Conservation (phyloP, 2,329 filamentous ascomycete species). For the Neobulgaria alba region DNA sequence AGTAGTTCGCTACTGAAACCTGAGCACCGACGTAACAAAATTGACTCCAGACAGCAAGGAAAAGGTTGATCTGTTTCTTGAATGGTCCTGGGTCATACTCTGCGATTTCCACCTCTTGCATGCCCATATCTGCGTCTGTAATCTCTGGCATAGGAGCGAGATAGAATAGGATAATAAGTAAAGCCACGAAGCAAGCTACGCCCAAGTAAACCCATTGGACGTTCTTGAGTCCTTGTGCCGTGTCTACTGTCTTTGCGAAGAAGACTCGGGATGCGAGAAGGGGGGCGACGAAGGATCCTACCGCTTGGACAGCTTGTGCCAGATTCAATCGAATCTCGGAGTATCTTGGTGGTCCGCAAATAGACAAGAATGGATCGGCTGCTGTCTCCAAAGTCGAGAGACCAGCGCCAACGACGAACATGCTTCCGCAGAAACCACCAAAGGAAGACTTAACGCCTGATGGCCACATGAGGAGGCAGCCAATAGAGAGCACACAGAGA, state of each 20-base stretch:
- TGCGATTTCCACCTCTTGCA: slow-evolving; percentile 41
- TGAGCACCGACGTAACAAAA: slow-evolving; percentile 75
- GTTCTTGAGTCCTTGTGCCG: slow-evolving; percentile 35
- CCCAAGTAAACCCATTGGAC: slow-evolving; percentile 69
- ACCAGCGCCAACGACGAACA: slow-evolving; percentile 68
- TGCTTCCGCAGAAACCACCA: slow-evolving; percentile 61
- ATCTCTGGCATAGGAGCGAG: slow-evolving; percentile 62
- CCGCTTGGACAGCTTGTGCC: slow-evolving; percentile 68
- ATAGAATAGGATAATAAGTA: slow-evolving; percentile 54
- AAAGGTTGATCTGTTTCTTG: slow-evolving; percentile 63
- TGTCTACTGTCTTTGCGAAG: slow-evolving; percentile 55
- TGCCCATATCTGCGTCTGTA: slow-evolving; percentile 61
- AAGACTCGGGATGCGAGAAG: slow-evolving; percentile 66
- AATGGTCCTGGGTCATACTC: slow-evolving; percentile 52
- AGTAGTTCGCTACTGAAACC: slow-evolving; percentile 55
- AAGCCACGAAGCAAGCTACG: slow-evolving; percentile 62
- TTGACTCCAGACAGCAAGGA: slow-evolving; percentile 67
- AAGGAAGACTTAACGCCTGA: slow-evolving; percentile 52
- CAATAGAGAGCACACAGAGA: slow-evolving; percentile 54
- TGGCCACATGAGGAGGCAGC: slow-evolving; percentile 53
- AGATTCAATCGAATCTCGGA: slow-evolving; percentile 69
- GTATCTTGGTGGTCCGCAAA: slow-evolving; percentile 60
- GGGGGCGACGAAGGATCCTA: slow-evolving; percentile 65
- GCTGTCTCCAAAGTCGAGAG: slow-evolving; percentile 68
- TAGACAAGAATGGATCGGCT: slow-evolving; percentile 51